A percentile compares a stretch with the other conserved stretches of the same genome.
phyloP scores from a whole-genome alignment of 306 rosid species.

The Cucumis hystrix region DNA sequence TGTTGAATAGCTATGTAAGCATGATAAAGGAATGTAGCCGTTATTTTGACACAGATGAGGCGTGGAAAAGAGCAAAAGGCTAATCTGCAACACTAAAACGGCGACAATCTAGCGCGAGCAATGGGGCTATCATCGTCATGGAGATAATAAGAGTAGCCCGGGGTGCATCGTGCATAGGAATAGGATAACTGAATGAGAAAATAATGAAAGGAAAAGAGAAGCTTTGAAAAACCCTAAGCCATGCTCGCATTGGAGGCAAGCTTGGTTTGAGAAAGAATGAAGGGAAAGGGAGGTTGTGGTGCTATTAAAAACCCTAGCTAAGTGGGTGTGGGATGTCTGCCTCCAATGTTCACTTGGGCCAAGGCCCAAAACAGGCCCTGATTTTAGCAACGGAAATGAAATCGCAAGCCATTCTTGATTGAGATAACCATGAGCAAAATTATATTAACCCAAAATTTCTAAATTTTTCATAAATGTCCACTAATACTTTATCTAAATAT shows the following conservation, averaged over 20 bases:
- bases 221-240: background rate
- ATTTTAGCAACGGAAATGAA: no score
- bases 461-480: no score
- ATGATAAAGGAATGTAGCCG: constrained; percentile 17
- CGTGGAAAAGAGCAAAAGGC: constrained; percentile 17
- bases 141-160: constrained; percentile 37
- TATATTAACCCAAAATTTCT: no score
- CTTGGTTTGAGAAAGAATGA: background rate
- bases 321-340: background rate
- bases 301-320: background rate
- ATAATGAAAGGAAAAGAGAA: no score
- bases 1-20: no score
- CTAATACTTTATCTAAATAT: no score
- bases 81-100: constrained; percentile 54
- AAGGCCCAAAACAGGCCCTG: background rate
- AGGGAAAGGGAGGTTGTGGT: no score
- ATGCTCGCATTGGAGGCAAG: background rate
- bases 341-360: background rate
- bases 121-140: constrained; percentile 45
- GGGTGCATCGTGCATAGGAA: constrained; percentile 34
- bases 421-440: no score
- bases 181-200: no score
- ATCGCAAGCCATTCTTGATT: no score
- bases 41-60: constrained; percentile 49
- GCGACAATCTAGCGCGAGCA: constrained; percentile 34